Evolutionary conservation across 106 monocot species (phyloP), one percentile per base, ranked within the genome.

Genomic region (Dendrobium nobile): DNA sequence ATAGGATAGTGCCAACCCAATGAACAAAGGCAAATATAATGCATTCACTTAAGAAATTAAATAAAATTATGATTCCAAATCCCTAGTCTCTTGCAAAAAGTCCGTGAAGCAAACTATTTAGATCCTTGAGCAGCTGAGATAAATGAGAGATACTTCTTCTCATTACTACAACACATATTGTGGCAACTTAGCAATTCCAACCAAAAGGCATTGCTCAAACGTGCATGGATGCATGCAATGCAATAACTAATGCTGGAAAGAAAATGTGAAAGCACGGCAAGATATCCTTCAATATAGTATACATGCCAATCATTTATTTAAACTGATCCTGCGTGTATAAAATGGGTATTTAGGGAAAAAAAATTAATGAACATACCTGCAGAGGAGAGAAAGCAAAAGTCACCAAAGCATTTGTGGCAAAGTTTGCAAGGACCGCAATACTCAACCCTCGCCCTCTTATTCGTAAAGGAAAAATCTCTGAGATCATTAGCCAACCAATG

Each of bases 401-500:
- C 79, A 99, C 98, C 74, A 99, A 58, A 22, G 98, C 98, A 88
- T 99, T 99, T 59, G 91, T 85, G 17, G 95, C 87, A 67, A 99
- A 99, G 81, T 99, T 99, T 8, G 95, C 80, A 70, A 99, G 93
- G 67, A 99, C 95, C 10, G 95, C 95, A 26, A 99, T 82, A 75
- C 98, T 98, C 79, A 95, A 80, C 41, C 91, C 95, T 81, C 95
- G 91, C 15, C 98, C 98, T 87, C 98, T 80, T 26, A 91, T 17
- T 5, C 89, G 86, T 74, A 98, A 80, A 37, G 95, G 98, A 67
- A 98, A 98, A 87, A 98, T 79, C 85, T 98, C 98, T 10, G 98
- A 98, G 70, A 98, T 98, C 92, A 98, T 91, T 81, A 98, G 82
- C 98, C 98, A 98, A 37, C 98, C 98, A 75, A 98, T 95, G 42